Conservation (phyloP, 192 early-diverging fungal genomes). For the Rhizophagus clarus region DNA sequence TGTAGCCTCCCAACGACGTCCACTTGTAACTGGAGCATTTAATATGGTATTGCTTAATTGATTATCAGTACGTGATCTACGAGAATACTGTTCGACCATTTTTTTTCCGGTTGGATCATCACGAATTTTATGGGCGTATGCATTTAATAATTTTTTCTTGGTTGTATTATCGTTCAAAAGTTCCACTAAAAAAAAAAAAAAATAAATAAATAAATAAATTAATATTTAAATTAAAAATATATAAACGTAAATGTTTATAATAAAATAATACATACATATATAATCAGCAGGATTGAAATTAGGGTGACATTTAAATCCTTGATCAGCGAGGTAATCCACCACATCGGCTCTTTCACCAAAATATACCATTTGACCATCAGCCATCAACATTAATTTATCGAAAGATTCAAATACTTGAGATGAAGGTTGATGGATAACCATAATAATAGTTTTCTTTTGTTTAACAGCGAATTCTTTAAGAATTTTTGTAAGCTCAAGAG, state of each 20-base stretch:
- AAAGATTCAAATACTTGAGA: conserved; percentile 75
- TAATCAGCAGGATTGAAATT: conserved; percentile 30
- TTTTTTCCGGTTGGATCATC: conserved; percentile 8
- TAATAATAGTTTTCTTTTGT: conserved; percentile 64
- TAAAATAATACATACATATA: conserved; percentile 22
- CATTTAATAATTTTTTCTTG: conserved; percentile 2
- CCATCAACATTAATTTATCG: conserved; percentile 69
- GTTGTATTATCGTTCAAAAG: neutral
- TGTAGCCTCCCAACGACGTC: conserved; percentile 22
- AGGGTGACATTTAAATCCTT: conserved; percentile 4
- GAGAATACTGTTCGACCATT: neutral
- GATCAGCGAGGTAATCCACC: conserved; percentile 8
- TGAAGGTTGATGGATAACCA: conserved; percentile 90
- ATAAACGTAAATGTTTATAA: neutral
- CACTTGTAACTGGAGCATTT: neutral
- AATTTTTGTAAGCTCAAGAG: conserved; percentile 8
- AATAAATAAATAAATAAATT: too few relatives aligned
- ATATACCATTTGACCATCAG: conserved; percentile 72
- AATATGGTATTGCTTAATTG: neutral
- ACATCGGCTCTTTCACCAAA: conserved; percentile 42
- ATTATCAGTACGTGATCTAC: neutral
- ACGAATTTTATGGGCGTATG: neutral
- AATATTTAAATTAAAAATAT: neutral
- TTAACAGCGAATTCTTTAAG: conserved; percentile 18
- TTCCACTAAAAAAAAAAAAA: conserved; percentile 17